Evolutionary conservation across 345 rosid genomes (phyloP), one percentile per base, ranked within the genome.

Genomic region (Bruguiera sexangula): DNA sequence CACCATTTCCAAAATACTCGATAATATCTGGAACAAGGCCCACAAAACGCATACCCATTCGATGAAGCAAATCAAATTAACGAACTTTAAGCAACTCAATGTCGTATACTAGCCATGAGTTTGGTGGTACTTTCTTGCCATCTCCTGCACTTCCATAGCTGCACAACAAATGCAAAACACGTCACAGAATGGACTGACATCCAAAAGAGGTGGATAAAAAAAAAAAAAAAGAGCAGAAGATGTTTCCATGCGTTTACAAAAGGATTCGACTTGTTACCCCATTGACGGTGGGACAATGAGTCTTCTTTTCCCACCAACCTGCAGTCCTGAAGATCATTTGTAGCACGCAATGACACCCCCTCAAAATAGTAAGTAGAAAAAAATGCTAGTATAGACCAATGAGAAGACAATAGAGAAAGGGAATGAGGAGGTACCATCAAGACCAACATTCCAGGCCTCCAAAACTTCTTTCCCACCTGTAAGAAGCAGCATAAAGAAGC

Each of bases 231-330:
- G 29, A 3, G 60, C 31, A 56, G 4, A 8, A 4, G 6, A 11
- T 56, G 30, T 24, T 21, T 56, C 13, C 9, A 56, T 39, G 27
- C 37, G 55, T 31, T 4, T 62, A 51, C 19, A 43, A 8, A 51
- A 31, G 24, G 3, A 66, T 43, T 26, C 26, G 50, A 52, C 52
- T 19, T 50, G 75, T 66, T 85, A 90, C 92, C 91, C 87, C 88
- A 88, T 78, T 36, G 84, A 52, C 26, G 93, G 96, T 20, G 96
- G 96, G 72, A 90, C 84, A 46, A 82, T 79, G 20, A 90, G 86
- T 71, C 76, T 86, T 78, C 93, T 81, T 77, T 86, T 90, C 80
- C 85, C 93, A 53, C 96, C 96, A 74, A 83, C 73, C 20, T 85
- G 85, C 91, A 90, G 80, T 39, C 96, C 96, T 90, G 78, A 64